A percentile compares a stretch with the other conserved stretches of the same genome.
These are phyloP conservation scores for Apocynum venetum DNA, from an alignment of 257 asterid genomes.

Conservation along the genomic window DNA sequence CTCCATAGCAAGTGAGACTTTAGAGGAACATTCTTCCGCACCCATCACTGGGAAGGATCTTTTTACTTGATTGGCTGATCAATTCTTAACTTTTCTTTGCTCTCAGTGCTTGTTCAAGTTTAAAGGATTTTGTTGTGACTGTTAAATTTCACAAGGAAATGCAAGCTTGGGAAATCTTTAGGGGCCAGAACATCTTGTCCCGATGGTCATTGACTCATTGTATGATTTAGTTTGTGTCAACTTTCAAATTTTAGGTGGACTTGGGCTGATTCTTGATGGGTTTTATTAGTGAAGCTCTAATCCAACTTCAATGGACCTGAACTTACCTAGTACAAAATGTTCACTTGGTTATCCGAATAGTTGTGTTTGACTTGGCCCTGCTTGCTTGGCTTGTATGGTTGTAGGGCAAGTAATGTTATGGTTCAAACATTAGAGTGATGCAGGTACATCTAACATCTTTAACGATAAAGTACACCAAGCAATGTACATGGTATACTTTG, in stretches of 20 bases:
- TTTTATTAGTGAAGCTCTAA: background rate
- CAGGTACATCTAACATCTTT: no score
- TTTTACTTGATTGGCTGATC: background rate
- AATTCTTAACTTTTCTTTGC: background rate
- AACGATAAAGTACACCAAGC: no score
- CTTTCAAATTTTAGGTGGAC: background rate
- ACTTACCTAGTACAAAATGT: background rate
- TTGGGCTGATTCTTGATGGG: background rate
- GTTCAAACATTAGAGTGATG: no score
- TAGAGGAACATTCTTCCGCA: background rate
- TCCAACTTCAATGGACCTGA: background rate
- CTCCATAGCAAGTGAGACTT: background rate
- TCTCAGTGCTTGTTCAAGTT: background rate
- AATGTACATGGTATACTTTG: no score
- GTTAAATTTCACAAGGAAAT: background rate
- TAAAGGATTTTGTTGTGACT: background rate
- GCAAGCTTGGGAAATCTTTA: background rate
- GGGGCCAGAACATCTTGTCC: background rate
- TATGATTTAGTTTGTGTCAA: background rate
- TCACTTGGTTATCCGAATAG: background rate
- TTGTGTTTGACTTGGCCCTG: no score
- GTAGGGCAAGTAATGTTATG: no score
- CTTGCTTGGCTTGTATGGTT: no score
- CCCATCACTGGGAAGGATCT: background rate
- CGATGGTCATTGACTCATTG: background rate